A percentile compares a stretch with the other conserved stretches of the same genome.
These are phyloP conservation scores for Zygotorulaspora chibaensis DNA, from an alignment of 805 yeast species.

Conservation along the genomic window DNA sequence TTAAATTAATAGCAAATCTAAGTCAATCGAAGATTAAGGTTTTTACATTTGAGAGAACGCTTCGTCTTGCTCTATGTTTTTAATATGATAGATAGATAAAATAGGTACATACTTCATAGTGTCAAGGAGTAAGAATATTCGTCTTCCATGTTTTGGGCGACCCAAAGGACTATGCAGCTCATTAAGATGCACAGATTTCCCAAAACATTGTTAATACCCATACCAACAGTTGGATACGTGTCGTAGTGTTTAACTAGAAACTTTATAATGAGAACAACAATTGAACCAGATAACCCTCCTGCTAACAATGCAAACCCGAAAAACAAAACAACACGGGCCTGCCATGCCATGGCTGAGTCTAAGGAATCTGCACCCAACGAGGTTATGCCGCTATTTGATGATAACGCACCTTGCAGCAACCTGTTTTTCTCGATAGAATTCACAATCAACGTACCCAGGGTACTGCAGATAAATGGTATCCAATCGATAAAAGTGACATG, in stretches of 20 bases:
- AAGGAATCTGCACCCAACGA: slow-evolving; percentile 34
- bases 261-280: slow-evolving; percentile 81
- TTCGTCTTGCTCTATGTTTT: neutral
- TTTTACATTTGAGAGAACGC: neutral
- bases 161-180: slow-evolving; percentile 87
- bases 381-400: slow-evolving; percentile 34
- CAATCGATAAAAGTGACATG: slow-evolving; percentile 93
- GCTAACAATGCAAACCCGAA: slow-evolving; percentile 90
- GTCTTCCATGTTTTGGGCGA: slow-evolving; percentile 92
- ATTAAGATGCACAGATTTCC: slow-evolving; percentile 76
- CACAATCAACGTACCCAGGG: slow-evolving; percentile 82
- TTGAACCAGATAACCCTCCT: slow-evolving; percentile 89
- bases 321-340: slow-evolving; percentile 84
- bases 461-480: slow-evolving; percentile 87
- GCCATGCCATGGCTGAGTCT: slow-evolving; percentile 71
- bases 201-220: slow-evolving; percentile 88
- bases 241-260: slow-evolving; percentile 71
- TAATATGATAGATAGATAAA: neutral
- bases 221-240: slow-evolving; percentile 81
- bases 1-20: neutral
- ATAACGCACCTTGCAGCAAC: slow-evolving; percentile 37
- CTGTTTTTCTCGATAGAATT: slow-evolving; percentile 44
- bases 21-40: too few species aligned
- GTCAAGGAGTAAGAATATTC: slow-evolving; percentile 92
- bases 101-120: slow-evolving; percentile 37